Conservation (phyloP, 1,139 yeast genomes). For the Ogataea hybrid region DNA sequence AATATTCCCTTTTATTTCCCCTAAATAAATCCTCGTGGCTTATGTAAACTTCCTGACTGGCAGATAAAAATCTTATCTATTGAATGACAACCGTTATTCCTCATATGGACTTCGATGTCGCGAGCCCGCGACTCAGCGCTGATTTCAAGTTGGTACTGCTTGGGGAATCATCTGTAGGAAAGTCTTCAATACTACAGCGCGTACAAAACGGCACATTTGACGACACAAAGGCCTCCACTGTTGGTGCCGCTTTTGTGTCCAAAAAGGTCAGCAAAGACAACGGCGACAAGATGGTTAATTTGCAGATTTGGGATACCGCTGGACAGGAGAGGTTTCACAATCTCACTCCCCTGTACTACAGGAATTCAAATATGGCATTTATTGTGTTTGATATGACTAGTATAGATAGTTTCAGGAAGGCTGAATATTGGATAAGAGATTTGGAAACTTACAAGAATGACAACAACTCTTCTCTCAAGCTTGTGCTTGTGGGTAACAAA, state of each 20-base stretch:
- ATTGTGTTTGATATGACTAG: slow-evolving; percentile 72
- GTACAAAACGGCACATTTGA: slow-evolving; percentile 65
- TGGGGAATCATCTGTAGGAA: slow-evolving; percentile 70
- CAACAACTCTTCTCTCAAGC: slow-evolving; percentile 33
- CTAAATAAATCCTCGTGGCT: background rate
- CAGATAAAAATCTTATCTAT: slow-evolving; percentile 7
- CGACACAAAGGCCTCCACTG: slow-evolving; percentile 61
- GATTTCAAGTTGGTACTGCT: slow-evolving; percentile 53
- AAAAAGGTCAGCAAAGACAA: slow-evolving; percentile 48
- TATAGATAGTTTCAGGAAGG: slow-evolving; percentile 44
- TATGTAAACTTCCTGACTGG: slow-evolving; percentile 6
- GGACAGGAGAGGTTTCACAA: slow-evolving; percentile 92
- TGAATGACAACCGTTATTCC: slow-evolving; percentile 16
- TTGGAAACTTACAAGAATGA: slow-evolving; percentile 36
- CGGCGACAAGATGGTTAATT: slow-evolving; percentile 24
- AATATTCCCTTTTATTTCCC: slow-evolving; percentile 2
- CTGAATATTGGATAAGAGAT: slow-evolving; percentile 59
- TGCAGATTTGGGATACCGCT: slow-evolving; percentile 83
- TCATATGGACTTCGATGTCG: slow-evolving; percentile 11
- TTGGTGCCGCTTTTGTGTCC: slow-evolving; percentile 71
- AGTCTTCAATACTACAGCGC: slow-evolving; percentile 60
- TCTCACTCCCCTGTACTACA: slow-evolving; percentile 86
- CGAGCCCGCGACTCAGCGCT: slow-evolving; percentile 26
- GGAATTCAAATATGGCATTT: slow-evolving; percentile 85
- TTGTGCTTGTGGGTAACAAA: slow-evolving; percentile 35